Conservation (phyloP, 768 basidiomycete species). For the Nevesoporus exiguus region DNA sequence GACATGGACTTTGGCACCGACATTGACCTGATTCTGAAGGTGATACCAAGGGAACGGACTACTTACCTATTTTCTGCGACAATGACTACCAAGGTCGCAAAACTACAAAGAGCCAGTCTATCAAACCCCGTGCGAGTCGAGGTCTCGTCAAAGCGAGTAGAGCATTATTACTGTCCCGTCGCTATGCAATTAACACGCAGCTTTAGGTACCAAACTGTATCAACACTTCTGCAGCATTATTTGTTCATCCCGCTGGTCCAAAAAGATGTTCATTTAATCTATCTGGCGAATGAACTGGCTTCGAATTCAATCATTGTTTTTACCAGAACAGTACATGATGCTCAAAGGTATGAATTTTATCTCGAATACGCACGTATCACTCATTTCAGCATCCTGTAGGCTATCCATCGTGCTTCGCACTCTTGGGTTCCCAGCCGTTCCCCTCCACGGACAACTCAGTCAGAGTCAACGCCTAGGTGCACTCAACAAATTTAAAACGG, state of each 20-base stretch:
- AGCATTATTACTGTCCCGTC: not conserved
- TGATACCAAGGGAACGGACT: constrained; percentile 89
- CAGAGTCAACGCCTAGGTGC: constrained; percentile 94
- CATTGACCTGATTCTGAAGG: constrained; percentile 94
- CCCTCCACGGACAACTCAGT: constrained; percentile 90
- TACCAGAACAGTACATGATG: constrained; percentile 92
- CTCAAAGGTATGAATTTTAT: constrained; percentile 63
- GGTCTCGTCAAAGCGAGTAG: constrained; percentile 82
- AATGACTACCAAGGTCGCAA: constrained; percentile 98
- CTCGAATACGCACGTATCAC: not conserved
- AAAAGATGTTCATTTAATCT: constrained; percentile 89
- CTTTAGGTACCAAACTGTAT: constrained; percentile 90
- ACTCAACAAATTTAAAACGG: constrained; percentile 92
- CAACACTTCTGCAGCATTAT: constrained; percentile 93
- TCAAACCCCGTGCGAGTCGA: constrained; percentile 92
- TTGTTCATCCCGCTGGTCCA: constrained; percentile 87
- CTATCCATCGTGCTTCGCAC: constrained; percentile 86
- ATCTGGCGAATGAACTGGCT: constrained; percentile 83
- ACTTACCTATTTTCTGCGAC: constrained; percentile 98
- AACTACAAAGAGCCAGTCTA: constrained; percentile 91
- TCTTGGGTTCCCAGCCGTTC: constrained; percentile 92
- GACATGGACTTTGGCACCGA: constrained; percentile 96
- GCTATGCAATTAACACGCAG: not conserved
- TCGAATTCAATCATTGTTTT: constrained; percentile 96
- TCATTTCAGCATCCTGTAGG: constrained; percentile 35